A percentile compares a stretch with the other conserved stretches of the same genome.
These are phyloP conservation scores for Apiospora koreana DNA, from an alignment of 2,329 filamentous ascomycete species.

Conservation along the genomic window DNA sequence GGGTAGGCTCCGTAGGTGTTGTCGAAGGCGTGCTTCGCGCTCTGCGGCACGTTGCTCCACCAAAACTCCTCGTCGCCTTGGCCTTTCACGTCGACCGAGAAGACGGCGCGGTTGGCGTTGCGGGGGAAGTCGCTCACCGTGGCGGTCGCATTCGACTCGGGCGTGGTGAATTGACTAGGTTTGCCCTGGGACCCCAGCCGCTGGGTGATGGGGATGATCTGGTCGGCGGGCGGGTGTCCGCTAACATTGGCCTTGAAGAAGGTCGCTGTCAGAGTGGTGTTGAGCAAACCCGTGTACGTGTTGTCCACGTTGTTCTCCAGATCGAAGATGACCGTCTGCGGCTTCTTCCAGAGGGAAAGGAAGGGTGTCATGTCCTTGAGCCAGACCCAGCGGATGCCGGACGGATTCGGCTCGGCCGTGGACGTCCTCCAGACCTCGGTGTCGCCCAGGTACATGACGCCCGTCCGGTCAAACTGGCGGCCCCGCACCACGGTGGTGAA, in stretches of 20 bases:
- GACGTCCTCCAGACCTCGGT: conserved; percentile 82
- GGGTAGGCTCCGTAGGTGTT: conserved; percentile 56
- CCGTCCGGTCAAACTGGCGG: conserved; percentile 75
- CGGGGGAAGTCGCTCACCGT: conserved; percentile 59
- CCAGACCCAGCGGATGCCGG: conserved; percentile 75
- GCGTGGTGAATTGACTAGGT: conserved; percentile 69
- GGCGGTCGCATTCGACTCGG: conserved; percentile 60
- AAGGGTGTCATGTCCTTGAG: conserved; percentile 78
- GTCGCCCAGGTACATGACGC: conserved; percentile 73
- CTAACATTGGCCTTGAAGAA: conserved; percentile 58
- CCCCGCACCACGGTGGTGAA: conserved; percentile 73
- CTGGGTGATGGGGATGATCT: conserved; percentile 68
- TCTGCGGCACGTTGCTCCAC: conserved; percentile 76
- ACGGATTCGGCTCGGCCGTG: conserved; percentile 72
- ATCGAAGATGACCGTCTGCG: conserved; percentile 79
- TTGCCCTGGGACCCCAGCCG: conserved; percentile 48
- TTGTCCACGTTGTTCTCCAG: conserved; percentile 72
- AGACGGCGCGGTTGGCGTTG: conserved; percentile 68
- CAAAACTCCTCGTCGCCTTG: conserved; percentile 81
- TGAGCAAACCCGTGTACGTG: conserved; percentile 72
- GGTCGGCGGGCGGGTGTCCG: conserved; percentile 54
- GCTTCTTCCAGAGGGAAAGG: conserved; percentile 65
- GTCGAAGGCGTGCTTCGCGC: conserved; percentile 60
- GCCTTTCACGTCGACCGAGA: conserved; percentile 76
- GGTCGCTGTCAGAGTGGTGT: conserved; percentile 72